phyloP scores from a whole-genome alignment of 2,329 filamentous ascomycete species.

The Colletotrichum horii region DNA sequence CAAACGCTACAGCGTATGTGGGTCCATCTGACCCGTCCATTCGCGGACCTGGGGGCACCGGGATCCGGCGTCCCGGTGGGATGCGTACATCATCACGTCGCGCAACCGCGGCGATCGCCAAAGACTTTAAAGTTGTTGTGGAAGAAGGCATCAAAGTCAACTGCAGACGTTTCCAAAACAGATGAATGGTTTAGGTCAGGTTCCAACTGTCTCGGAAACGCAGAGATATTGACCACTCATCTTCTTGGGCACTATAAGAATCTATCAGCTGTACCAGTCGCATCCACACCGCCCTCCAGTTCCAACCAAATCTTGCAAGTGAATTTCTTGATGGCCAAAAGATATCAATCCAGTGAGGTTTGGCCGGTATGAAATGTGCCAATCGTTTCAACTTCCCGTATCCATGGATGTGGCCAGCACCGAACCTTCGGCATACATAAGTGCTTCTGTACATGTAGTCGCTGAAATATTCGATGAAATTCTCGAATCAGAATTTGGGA shows the following conservation, averaged over 20 bases:
- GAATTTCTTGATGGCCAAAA: neutral
- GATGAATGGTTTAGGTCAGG: neutral
- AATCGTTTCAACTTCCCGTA: neutral
- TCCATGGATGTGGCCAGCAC: neutral
- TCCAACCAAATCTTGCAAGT: neutral
- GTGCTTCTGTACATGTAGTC: no score
- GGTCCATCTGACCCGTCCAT: neutral
- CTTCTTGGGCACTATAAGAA: neutral
- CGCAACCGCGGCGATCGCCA: neutral
- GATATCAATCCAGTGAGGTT: neutral
- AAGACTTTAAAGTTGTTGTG: neutral
- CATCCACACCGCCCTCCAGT: neutral
- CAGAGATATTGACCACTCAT: neutral
- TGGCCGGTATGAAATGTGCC: neutral
- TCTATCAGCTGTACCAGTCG: neutral
- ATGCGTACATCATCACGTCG: neutral
- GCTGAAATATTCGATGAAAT: neutral
- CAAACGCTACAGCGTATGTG: neutral
- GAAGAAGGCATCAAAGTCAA: neutral
- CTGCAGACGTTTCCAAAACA: neutral
- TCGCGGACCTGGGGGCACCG: neutral
- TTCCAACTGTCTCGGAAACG: neutral
- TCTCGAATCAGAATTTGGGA: neutral
- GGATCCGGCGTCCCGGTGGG: neutral
- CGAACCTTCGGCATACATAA: neutral